Conservation (phyloP, 1,284 basidiomycete species). For the Flammula alnicola region DNA sequence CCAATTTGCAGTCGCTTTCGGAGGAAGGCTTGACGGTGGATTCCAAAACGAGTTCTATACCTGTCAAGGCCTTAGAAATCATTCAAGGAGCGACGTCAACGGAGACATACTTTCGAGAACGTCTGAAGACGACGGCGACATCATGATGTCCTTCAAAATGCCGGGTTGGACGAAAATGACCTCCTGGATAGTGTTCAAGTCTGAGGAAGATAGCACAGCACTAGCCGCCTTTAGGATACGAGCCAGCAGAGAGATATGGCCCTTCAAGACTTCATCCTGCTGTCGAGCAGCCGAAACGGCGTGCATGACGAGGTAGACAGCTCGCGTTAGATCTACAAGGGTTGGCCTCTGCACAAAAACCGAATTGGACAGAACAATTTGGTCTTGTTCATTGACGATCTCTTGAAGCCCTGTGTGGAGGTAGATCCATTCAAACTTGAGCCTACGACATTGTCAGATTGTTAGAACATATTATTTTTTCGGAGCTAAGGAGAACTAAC, state of each 20-base stretch:
- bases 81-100: neutral
- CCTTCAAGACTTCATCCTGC: slow-evolving; percentile 24
- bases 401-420: slow-evolving; percentile 39
- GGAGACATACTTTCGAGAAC: slow-evolving; percentile 38
- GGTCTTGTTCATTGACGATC: slow-evolving; percentile 30
- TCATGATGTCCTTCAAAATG: slow-evolving; percentile 38
- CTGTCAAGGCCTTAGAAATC: slow-evolving; percentile 19
- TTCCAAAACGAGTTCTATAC: slow-evolving; percentile 29
- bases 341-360: slow-evolving; percentile 33
- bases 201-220: slow-evolving; percentile 27
- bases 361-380: slow-evolving; percentile 32
- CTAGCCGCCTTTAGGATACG: slow-evolving; percentile 37
- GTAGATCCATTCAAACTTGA: slow-evolving; percentile 51
- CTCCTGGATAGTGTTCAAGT: slow-evolving; percentile 43
- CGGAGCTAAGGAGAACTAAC: slow-evolving; percentile 31
- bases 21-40: slow-evolving; percentile 30
- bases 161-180: slow-evolving; percentile 39
- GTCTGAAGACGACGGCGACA: slow-evolving; percentile 27
- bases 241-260: slow-evolving; percentile 41
- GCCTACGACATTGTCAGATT: slow-evolving; percentile 34
- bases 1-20: slow-evolving; percentile 33
- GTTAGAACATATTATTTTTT: neutral
- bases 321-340: slow-evolving; percentile 37
- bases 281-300: slow-evolving; percentile 30
- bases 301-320: slow-evolving; percentile 45